Percentiles rank a stretch among this genome's conserved stretches.
Conservation (phyloP, 371 early-diverging fungal genomes). For the Rhizopus microsporus region DNA sequence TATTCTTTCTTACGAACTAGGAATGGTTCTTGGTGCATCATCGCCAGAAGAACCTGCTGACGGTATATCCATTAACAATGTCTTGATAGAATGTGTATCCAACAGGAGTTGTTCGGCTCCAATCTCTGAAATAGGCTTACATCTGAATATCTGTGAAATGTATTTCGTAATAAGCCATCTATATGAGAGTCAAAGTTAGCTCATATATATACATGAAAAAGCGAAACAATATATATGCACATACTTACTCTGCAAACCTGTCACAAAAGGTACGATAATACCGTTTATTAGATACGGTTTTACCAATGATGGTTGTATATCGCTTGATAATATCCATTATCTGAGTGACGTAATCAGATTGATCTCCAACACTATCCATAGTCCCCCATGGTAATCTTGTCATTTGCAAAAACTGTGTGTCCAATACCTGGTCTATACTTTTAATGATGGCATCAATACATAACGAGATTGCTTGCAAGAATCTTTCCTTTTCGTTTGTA, state of each 20-base stretch:
- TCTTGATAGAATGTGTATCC: conserved; percentile 90
- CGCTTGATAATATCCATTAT: conserved; percentile 57
- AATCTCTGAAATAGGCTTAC: conserved; percentile 82
- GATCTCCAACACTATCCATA: conserved; percentile 89
- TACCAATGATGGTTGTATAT: conserved; percentile 57
- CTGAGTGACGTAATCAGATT: conserved; percentile 81
- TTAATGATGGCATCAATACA: conserved; percentile 70
- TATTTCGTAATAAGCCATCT: conserved; percentile 69
- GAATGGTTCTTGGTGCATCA: conserved; percentile 39
- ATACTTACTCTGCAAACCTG: conserved; percentile 83
- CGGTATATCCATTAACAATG: conserved; percentile 73
- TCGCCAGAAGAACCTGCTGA: conserved; percentile 51
- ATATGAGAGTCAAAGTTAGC: conserved; percentile 11
- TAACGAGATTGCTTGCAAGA: conserved; percentile 61
- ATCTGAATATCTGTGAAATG: conserved; percentile 63
- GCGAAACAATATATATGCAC: not conserved
- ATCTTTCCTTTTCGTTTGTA: conserved; percentile 70
- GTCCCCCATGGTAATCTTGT: conserved; percentile 76
- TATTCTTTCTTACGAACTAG: conserved; percentile 60
- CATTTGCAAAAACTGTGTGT: conserved; percentile 72
- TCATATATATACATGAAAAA: not conserved
- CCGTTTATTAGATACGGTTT: conserved; percentile 65
- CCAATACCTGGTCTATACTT: conserved; percentile 64
- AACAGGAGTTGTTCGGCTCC: conserved; percentile 91
- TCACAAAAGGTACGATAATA: conserved; percentile 89